Base-by-base conservation (phyloP, 2,329 filamentous ascomycete species). In the Diplodia mutila region DNA sequence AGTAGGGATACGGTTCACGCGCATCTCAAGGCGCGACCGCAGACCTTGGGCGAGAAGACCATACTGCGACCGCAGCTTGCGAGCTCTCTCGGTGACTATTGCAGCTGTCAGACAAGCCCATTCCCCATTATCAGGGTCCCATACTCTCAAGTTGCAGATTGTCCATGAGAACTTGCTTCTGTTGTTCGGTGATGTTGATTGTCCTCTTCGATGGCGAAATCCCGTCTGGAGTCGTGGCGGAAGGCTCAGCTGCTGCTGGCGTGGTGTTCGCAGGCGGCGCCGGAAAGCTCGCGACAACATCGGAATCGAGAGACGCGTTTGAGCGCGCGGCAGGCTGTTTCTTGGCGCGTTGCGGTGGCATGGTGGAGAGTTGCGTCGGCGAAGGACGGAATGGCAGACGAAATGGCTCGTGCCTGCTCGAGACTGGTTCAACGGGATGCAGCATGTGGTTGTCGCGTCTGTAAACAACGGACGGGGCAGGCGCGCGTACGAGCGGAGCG, bases 1-100 rank as follows among this genome's bases (percentile, higher is more conserved):
- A 73, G 88, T 86, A 8, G 95, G 95, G 64, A 98, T 95, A 65
- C 95, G 90, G 77, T 97, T 97, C 78, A 98, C 87, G 80, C 95
- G 91, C 81, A 97, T 91, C 79, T 97, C 94, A 64, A 99, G 90
- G 69, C 94, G 90, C 69, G 93, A 90, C 69, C 91, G 88, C 48
- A 98, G 85, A 70, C 91, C 91, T 78, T 94, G 91, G 25, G 93
- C 91, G 79, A 97, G 94, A 11, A 96, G 86, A 68, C 91, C 90
- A 81, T 96, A 97, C 77, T 97, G 93, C 7, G 94, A 91, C 73
- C 94, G 89, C 69, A 98, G 84, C 78, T 94, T 93, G 73, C 94
- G 88, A 69, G 92, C 92, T 77, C 94, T 89, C 80, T 96, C 91
- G 21, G 92, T 93, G 72, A 97, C 93, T 97, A 72, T 65, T 59